Base-by-base conservation (phyloP, 371 early-diverging fungal genomes). In the Mortierella sp. region DNA sequence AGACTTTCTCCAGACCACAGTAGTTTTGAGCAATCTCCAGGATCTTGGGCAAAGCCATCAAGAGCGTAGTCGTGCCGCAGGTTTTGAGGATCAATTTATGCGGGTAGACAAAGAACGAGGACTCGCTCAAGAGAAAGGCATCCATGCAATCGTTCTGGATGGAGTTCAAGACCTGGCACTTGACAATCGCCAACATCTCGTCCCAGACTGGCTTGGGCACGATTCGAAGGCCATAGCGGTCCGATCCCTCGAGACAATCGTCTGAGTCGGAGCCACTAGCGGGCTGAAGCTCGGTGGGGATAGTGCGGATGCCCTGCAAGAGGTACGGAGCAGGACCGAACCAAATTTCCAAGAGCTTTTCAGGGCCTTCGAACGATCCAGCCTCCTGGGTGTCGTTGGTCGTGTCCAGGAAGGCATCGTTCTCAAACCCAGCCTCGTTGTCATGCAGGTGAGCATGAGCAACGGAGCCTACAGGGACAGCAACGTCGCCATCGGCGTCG, bases 281-380 rank as follows among this genome's bases (percentile, higher is more conserved):
- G 39, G 67, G 56, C 44, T 60, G 30, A 15, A 53, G 26, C 24
- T 58, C 57, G 2, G 42, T 26, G 41, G 64, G 68, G 54, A 70
- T 50, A 47, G 63, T 78, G 61, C 75, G 62, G 80, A 78, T 78
- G 81, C 61, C 79, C 78, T 57, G 83, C 70, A 43, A 80, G 41
- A 39, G 67, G 39, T 82, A 70, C 12, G 82, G 72, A 15, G 86
- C 81, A 34, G 86, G 83, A 8, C 86, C 80, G 79, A 97, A 97
- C 96, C 96, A 97, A 63, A 97, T 89, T 72, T 97, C 98, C 56
- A 97, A 81, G n/a, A 97, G 87, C 81, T 97, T 97, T 78, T 97
- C 98, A 56, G 98, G 96, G 24, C 98, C 98, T 81, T 97, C 93
- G 70, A 93, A 93, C 59, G 75, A 73, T 55, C 75, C 75, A 50